A percentile compares a stretch with the other conserved stretches of the same genome.
Evolutionary conservation across 202 grass and related monocot genomes (phyloP).

Genomic region (Sporobolus alterniflorus): DNA sequence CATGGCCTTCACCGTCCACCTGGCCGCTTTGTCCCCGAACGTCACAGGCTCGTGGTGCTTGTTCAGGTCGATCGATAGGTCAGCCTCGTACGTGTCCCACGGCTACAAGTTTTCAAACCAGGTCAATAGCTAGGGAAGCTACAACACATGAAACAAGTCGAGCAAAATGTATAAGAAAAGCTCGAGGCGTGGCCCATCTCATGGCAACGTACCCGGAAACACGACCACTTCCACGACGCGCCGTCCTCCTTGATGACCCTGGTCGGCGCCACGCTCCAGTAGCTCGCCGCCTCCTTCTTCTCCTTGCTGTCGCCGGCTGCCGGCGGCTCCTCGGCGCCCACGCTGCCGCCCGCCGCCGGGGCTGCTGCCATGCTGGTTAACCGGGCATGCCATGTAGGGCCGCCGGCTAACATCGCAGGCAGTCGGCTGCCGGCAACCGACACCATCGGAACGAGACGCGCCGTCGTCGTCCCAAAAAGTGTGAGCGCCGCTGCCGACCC

Average conservation of each 20-base stretch:
- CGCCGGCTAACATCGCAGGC: background rate
- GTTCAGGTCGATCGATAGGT: background rate
- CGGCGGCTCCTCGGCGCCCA: background rate
- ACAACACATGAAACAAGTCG: background rate
- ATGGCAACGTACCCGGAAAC: background rate
- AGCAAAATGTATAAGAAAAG: background rate
- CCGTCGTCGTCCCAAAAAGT: background rate
- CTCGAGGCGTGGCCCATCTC: too few relatives aligned
- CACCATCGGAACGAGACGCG: background rate
- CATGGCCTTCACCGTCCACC: background rate
- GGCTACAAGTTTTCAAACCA: background rate
- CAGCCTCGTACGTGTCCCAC: background rate
- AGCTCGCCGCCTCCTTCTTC: background rate
- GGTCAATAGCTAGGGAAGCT: too few relatives aligned
- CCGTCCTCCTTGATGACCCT: background rate
- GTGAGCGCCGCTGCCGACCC: background rate
- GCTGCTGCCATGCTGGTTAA: background rate
- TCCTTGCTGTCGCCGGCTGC: background rate
- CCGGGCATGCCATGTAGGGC: background rate
- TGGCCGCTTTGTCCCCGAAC: background rate
- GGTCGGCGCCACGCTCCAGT: background rate
- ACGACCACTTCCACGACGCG: background rate
- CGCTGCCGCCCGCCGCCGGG: background rate
- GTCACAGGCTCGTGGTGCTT: background rate
- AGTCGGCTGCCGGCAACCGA: background rate